Percentiles rank a stretch among this genome's conserved stretches.
phyloP scores from a whole-genome alignment of 441 rosid genomes.

The Heliophila coronopifolia region DNA sequence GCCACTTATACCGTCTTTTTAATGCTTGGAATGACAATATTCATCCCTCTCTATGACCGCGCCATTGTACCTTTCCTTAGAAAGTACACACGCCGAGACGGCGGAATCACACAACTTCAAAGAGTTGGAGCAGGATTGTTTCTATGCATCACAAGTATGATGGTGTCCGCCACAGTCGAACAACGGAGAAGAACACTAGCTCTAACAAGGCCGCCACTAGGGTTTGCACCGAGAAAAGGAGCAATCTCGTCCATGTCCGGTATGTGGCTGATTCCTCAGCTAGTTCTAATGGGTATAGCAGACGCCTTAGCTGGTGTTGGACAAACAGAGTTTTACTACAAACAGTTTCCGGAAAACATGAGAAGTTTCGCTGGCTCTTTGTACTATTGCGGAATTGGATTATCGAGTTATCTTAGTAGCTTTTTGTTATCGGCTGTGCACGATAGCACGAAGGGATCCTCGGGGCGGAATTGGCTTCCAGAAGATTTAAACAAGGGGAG shows the following conservation, averaged over 20 bases:
- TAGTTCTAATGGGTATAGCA: conserved; percentile 43
- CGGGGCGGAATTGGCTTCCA: conserved; percentile 44
- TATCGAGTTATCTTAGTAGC: conserved; percentile 39
- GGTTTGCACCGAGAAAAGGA: conserved; percentile 34
- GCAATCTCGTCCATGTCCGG: conserved; percentile 52
- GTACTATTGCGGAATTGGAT: conserved; percentile 39
- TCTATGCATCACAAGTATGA: conserved; percentile 42
- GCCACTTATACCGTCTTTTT: conserved; percentile 49
- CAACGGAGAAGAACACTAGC: conserved; percentile 39
- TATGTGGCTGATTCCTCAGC: conserved; percentile 62
- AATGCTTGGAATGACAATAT: conserved; percentile 50
- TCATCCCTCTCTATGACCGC: conserved; percentile 64
- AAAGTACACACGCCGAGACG: conserved; percentile 45
- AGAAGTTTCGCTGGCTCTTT: conserved; percentile 55
- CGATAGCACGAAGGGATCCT: conserved; percentile 24
- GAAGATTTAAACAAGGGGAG: conserved; percentile 59
- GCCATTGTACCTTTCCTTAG: conserved; percentile 44
- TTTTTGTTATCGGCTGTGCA: conserved; percentile 48
- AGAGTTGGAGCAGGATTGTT: conserved; percentile 54
- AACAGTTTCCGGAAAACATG: conserved; percentile 67
- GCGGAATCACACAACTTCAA: conserved; percentile 62
- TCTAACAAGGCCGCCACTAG: conserved; percentile 36
- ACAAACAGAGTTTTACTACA: conserved; percentile 52
- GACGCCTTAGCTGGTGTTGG: conserved; percentile 48
- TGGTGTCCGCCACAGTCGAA: conserved; percentile 52